A percentile compares a stretch with the other conserved stretches of the same genome.
These are phyloP conservation scores for Thuja plicata DNA, from an alignment of 83 land plant species.

Conservation along the genomic window DNA sequence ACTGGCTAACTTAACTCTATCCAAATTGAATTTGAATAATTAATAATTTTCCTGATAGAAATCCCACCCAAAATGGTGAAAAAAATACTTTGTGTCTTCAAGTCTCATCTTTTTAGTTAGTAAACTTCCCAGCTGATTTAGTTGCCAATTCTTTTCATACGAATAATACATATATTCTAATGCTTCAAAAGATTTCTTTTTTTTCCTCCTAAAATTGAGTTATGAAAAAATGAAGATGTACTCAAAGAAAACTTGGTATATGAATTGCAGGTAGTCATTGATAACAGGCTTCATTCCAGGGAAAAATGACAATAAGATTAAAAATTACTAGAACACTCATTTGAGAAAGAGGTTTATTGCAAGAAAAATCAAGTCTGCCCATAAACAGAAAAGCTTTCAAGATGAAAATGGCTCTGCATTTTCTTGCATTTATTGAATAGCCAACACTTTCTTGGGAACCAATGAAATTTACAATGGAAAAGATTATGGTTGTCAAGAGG, in stretches of 20 bases:
- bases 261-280: neutral
- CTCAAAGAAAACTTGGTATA: neutral
- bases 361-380: neutral
- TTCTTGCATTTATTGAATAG: neutral
- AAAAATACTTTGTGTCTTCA: too few species aligned
- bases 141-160: too few species aligned
- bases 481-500: neutral
- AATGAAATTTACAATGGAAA: neutral
- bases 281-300: neutral
- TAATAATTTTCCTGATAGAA: too few species aligned
- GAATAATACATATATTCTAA: too few species aligned
- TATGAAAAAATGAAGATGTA: neutral
- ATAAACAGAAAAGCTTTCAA: neutral
- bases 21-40: too few species aligned
- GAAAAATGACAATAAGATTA: neutral
- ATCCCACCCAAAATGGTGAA: too few species aligned
- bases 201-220: too few species aligned
- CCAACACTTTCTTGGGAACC: neutral
- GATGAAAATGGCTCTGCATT: neutral
- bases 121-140: too few species aligned
- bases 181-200: too few species aligned
- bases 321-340: conserved; percentile 3
- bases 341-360: neutral
- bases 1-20: too few species aligned
- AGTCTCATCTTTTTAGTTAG: too few species aligned